These are phyloP conservation scores for Boechera retrofracta DNA, from an alignment of 345 rosid species.

Conservation along the genomic window DNA sequence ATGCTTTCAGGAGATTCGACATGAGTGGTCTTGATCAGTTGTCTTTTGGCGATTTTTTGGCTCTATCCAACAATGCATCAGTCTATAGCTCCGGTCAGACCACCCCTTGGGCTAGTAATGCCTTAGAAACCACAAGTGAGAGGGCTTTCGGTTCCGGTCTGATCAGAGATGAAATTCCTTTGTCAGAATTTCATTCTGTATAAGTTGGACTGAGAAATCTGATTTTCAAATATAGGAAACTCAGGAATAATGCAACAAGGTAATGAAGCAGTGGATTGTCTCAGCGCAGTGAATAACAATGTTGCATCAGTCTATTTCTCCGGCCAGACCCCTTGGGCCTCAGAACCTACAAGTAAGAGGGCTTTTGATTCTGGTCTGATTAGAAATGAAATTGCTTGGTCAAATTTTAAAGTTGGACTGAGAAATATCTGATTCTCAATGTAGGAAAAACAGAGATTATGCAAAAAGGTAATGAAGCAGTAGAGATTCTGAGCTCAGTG, in stretches of 20 bases:
- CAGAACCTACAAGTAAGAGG: conserved; percentile 26
- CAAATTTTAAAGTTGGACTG: not conserved
- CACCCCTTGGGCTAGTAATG: not conserved
- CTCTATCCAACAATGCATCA: conserved; percentile 59
- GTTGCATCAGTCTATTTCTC: conserved; percentile 40
- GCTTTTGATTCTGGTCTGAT: conserved; percentile 7
- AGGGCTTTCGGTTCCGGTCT: conserved; percentile 1
- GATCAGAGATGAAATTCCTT: not conserved
- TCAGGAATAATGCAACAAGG: conserved; percentile 39
- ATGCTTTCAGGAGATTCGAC: conserved; percentile 41
- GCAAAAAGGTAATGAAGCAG: conserved; percentile 30
- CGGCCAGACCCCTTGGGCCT: not conserved
- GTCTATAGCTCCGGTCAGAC: conserved; percentile 1
- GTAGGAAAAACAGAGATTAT: conserved; percentile 33
- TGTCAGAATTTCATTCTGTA: not conserved
- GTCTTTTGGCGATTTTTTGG: conserved; percentile 57
- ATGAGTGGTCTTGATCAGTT: conserved; percentile 41
- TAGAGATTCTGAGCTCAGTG: conserved; percentile 21
- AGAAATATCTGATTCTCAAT: conserved; percentile 3
- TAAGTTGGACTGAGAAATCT: not conserved
- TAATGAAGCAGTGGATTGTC: conserved; percentile 18
- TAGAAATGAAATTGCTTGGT: not conserved
- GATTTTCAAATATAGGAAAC: conserved; percentile 9
- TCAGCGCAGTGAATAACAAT: conserved; percentile 39
- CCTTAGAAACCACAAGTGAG: conserved; percentile 23